A percentile compares a stretch with the other conserved stretches of the same genome.
These are phyloP conservation scores for Gardenia jasminoides DNA, from an alignment of 257 asterid species.

Conservation along the genomic window DNA sequence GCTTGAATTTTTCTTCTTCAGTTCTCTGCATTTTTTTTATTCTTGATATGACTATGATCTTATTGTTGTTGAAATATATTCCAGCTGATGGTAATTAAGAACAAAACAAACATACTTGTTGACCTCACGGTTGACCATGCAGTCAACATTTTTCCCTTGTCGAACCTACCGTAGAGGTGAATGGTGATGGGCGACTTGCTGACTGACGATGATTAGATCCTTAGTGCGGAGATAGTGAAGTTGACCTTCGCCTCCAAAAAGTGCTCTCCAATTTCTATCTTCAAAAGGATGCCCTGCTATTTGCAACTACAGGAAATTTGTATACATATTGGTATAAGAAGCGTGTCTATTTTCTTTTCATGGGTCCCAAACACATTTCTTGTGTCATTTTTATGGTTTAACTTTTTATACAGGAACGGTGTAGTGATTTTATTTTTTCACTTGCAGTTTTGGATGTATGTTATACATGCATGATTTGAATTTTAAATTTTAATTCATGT, in stretches of 20 bases:
- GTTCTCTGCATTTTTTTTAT: background rate
- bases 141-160: background rate
- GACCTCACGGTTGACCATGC: background rate
- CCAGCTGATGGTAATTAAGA: background rate
- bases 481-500: too few species aligned
- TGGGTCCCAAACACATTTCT: background rate
- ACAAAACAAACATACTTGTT: background rate
- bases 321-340: background rate
- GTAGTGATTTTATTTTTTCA: too few species aligned
- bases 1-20: background rate
- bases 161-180: background rate
- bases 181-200: background rate
- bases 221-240: background rate
- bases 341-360: too few species aligned
- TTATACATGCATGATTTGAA: too few species aligned
- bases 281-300: background rate
- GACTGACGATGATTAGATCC: background rate
- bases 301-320: background rate
- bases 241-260: background rate
- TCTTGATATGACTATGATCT: background rate
- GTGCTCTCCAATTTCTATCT: background rate
- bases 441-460: too few species aligned
- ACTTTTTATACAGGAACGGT: too few species aligned
- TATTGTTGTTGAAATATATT: too few species aligned
- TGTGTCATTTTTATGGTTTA: background rate